Conservation (phyloP, 352 stramenopile genomes). For the Phytopythium montanum region DNA sequence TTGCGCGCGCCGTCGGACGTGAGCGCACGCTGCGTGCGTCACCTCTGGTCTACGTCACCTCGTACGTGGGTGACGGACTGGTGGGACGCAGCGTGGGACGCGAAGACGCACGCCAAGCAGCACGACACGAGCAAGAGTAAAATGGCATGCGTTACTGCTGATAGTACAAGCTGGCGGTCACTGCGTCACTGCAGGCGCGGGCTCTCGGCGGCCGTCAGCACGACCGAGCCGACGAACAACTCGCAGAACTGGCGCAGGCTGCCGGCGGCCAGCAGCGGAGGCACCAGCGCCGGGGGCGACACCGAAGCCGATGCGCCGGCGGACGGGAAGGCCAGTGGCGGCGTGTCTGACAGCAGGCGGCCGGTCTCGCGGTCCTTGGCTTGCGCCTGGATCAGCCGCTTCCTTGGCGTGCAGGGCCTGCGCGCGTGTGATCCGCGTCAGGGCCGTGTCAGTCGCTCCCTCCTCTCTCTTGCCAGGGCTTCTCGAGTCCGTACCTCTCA, state of each 20-base stretch:
- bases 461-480: neutral
- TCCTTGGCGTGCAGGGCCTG: slow-evolving; percentile 61
- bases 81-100: too few relatives aligned
- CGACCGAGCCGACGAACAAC: slow-evolving; percentile 36
- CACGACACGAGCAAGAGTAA: too few relatives aligned
- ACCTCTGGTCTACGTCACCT: too few relatives aligned
- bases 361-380: slow-evolving; percentile 46
- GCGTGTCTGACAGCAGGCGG: slow-evolving; percentile 11
- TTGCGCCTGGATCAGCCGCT: slow-evolving; percentile 53
- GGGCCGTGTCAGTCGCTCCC: neutral
- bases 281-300: neutral
- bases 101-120: too few relatives aligned
- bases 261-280: neutral
- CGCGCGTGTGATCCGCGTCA: neutral
- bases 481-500: neutral
- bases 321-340: slow-evolving; percentile 2
- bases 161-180: neutral
- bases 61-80: too few relatives aligned
- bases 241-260: slow-evolving; percentile 45
- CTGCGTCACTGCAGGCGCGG: neutral
- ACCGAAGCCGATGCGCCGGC: neutral
- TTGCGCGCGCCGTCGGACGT: too few relatives aligned
- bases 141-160: neutral
- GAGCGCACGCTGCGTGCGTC: too few relatives aligned
- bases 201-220: slow-evolving; percentile 26